Evolutionary conservation across 1,284 basidiomycete species (phyloP), one percentile per base, ranked within the genome.

Genomic region (Phellinidium pouzarii): DNA sequence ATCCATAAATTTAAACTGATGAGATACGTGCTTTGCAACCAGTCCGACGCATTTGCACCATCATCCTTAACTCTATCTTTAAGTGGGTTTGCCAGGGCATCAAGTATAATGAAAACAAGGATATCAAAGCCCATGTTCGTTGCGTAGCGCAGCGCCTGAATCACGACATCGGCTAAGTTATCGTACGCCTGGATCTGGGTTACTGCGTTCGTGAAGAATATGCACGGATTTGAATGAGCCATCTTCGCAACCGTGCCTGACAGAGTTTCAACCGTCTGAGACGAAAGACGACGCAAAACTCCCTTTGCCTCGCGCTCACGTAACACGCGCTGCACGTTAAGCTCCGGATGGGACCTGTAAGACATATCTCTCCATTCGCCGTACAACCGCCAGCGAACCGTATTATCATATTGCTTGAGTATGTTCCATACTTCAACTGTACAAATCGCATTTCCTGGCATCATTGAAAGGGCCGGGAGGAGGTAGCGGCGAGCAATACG

Each of bases 121-220:
- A 97, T 89, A 64, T 99, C 96, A 64, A 94, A 95, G 23, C 91
- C 91, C 77, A 99, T 87, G 58, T 84, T 84, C 1, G 90, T 93
- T 56, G 94, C 80, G 69, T 91, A 96, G 63, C 89, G 79, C 59
- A 94, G 76, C n/a, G 87, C 86, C 60, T 94, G 91, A 36, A 98
- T 89, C 52, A 99, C 85, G 27, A 93, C 91, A 43, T 80, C 79
- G 14, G 92, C 92, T 57, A 99, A 74, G 66, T 98, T 99, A 63
- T 96, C 91, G 65, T 99, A 99, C 17, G 92, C 86, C 83, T 94
- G 94, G 54, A 98, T 88, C 69, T 99, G 96, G 59, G 87, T 85
- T 48, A 99, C 84, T 0, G 90, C 92, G 55, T 90, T 89, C 12
- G 80, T 71, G 72, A 98, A 99, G 61, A 99, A 84, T 49, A 95